These are phyloP conservation scores for Galerina sulciceps DNA, from an alignment of 768 basidiomycete species.

Conservation along the genomic window DNA sequence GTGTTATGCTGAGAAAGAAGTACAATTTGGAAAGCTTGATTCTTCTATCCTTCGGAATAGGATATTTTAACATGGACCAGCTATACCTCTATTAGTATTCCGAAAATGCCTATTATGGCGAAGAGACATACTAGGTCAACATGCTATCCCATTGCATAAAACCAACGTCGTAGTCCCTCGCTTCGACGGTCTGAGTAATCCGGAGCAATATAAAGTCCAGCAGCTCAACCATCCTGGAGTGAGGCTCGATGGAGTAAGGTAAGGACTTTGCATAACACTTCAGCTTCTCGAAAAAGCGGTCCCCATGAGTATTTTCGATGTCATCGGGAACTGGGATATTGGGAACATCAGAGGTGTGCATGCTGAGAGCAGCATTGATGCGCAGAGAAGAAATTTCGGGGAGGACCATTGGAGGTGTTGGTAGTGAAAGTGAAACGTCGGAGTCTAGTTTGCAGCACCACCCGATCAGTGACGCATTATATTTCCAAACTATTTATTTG, in stretches of 20 bases:
- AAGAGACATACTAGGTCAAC: conserved; percentile 63
- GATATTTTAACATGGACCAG: conserved; percentile 86
- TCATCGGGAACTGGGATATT: conserved; percentile 29
- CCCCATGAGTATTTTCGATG: conserved; percentile 34
- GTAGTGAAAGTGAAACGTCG: conserved; percentile 26
- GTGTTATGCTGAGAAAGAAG: conserved; percentile 75
- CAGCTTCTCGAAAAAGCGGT: conserved; percentile 61
- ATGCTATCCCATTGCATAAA: conserved; percentile 82
- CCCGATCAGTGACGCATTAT: conserved; percentile 27
- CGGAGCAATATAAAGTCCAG: conserved; percentile 75
- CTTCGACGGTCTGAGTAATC: conserved; percentile 74
- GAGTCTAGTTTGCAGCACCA: conserved; percentile 19
- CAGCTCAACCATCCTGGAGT: conserved; percentile 75
- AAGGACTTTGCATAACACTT: conserved; percentile 65
- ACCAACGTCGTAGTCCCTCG: conserved; percentile 83
- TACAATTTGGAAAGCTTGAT: conserved; percentile 78
- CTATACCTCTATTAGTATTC: conserved; percentile 37
- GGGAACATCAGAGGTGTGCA: conserved; percentile 12
- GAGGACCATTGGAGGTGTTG: conserved; percentile 36
- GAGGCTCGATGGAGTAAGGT: conserved; percentile 79
- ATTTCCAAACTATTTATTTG: not conserved
- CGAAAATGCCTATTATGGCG: conserved; percentile 2
- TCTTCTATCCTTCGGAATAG: conserved; percentile 80
- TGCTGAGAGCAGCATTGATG: conserved; percentile 38
- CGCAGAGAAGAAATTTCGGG: conserved; percentile 52